Evolutionary conservation across 176 grass and related monocot genomes (phyloP), one percentile per base, ranked within the genome.

Genomic region (Eragrostis curvula): DNA sequence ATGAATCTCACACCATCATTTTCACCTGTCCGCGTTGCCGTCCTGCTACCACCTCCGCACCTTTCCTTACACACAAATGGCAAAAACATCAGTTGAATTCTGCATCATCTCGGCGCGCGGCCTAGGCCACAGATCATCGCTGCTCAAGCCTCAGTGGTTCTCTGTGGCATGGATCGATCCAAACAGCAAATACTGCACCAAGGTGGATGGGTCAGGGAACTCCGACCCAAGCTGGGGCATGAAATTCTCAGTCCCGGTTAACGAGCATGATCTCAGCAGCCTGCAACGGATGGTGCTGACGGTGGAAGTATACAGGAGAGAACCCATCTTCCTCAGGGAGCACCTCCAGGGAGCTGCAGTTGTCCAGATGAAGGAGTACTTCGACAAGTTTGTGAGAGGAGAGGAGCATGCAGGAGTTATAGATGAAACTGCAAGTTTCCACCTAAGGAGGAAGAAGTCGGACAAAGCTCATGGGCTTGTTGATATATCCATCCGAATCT

Each of bases 121-220:
- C 79, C 79, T 94, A 29, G 53, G 46, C 12, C 74, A 79, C 61
- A 83, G 69, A 59, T 86, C 89, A 6, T 64, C 86, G 9, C 66
- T 94, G 79, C 65, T 94, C 18, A 91, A 84, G 13, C 84, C 92
- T 3, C 92, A 91, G 59, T 94, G 89, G 92, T 94, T 91, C 69
- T 87, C 89, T 12, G 83, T 94, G 32, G 86, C 86, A 17, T 94
- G 89, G 89, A 62, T 87, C 1, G 92, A 94, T 73, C 81, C 86
- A 42, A 79, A 83, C 74, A 89, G 59, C 79, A 98, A 98, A 25
- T 98, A 95, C 69, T 98, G 92, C 83, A 98, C 96, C 25, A 98
- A 93, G 79, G 79, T 95, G 18, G 92, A 98, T 41, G 69, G 71
- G 0, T 95, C 90, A 0, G 93, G 93, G 15, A 89, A 66, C 87